Evolutionary conservation across 73 alveolate genomes (phyloP).

Genomic region (Strombidium stylifer): DNA sequence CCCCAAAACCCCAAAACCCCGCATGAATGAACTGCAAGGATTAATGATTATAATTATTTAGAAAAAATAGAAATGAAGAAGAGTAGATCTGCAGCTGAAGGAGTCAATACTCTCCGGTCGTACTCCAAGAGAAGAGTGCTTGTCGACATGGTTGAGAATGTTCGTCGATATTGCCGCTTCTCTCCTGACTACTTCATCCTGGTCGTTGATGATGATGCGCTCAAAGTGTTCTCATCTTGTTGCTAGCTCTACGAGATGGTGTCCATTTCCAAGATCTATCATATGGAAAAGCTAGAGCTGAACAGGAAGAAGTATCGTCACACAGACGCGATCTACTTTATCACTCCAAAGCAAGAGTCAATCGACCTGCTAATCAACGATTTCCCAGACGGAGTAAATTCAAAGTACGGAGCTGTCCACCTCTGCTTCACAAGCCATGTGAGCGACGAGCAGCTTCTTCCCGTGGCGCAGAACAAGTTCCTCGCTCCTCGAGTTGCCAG

Average conservation of each 20-base stretch:
- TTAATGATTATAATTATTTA: too few species aligned
- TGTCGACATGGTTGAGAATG: constrained; percentile 45
- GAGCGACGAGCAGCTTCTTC: constrained; percentile 17
- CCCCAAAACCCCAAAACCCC: too few species aligned
- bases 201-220: constrained; percentile 40
- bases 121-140: constrained; percentile 49
- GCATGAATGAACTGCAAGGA: too few species aligned
- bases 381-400: constrained; percentile 21
- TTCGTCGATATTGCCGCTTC: constrained; percentile 3
- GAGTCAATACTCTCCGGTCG: constrained; percentile 15
- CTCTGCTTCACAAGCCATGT: constrained; percentile 57
- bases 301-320: constrained; percentile 38
- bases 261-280: constrained; percentile 31
- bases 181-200: constrained; percentile 35
- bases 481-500: constrained; percentile 35
- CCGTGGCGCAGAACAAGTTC: constrained; percentile 7
- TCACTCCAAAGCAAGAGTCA: constrained; percentile 35
- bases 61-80: too few species aligned
- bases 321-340: constrained; percentile 56
- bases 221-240: constrained; percentile 31
- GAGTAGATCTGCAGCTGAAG: background rate
- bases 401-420: constrained; percentile 56
- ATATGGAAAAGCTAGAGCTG: constrained; percentile 41
- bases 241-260: constrained; percentile 50
- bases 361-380: constrained; percentile 23